Base-by-base conservation (phyloP, 202 grass and related monocot species). In the Carex arenaria region DNA sequence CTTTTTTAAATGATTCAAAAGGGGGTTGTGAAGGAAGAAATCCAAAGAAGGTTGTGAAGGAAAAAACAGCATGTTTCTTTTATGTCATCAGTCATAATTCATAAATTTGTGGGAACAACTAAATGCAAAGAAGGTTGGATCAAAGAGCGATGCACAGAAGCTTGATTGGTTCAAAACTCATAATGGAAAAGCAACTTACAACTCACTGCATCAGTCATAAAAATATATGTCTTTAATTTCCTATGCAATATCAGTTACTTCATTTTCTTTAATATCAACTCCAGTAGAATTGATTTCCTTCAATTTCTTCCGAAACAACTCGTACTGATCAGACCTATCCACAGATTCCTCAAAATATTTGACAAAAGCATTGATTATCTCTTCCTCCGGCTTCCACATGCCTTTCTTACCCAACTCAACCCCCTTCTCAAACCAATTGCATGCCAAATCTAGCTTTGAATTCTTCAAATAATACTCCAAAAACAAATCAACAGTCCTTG, bases 341-440 rank as follows among this genome's bases (percentile, higher is more conserved):
- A 87, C 91, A 51, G 87, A 80, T 76, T 94, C 94, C 85, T 97
- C 88, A 0, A 97, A 92, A 70, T 79, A 84, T 74, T 87, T 84
- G 22, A 90, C 84, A 81, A 92, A 90, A 40, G 49, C 72, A 40
- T 80, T 55, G n/a, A 89, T 76, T 73, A 79, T 93, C 56, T 92
- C 88, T 86, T 86, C 79, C 72, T 83, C 81, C 22, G 91, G 83
- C 52, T 83, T 94, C 80, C 65, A 70, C 67, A 22, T 63, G 51
- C 53, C 57, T 80, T 92, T 85, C 84, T 87, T 90, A 67, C 79
- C 43, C 42, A 89, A 88, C 79, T 87, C 63, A 38, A 42, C 56
- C 30, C 84, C 84, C 38, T 74, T 91, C 78, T 93, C 89, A 0
- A 91, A 80, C 93, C 89, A 96, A 53, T 72, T 72, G 66, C 92